Evolutionary conservation across 176 grass and related monocot species (phyloP).

Genomic region (Aegilops sharonensis): DNA sequence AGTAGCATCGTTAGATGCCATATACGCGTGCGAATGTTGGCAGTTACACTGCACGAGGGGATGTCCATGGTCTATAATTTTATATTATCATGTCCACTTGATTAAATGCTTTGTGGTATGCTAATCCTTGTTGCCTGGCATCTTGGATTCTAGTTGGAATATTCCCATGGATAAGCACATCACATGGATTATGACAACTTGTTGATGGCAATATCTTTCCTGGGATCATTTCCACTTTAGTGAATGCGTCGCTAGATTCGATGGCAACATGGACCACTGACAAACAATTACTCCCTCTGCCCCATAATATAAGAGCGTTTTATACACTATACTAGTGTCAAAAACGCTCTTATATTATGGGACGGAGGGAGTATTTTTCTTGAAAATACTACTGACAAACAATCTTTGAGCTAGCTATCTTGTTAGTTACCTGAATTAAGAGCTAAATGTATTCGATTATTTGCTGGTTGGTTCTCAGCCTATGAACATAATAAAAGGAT

Average conservation of each 20-base stretch:
- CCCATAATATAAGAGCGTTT: too few relatives aligned
- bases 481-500: not conserved
- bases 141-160: slow-evolving; percentile 63
- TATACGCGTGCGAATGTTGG: slow-evolving; percentile 32
- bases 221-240: slow-evolving; percentile 8
- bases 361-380: not conserved
- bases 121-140: slow-evolving; percentile 38
- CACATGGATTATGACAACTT: slow-evolving; percentile 41
- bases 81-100: slow-evolving; percentile 46
- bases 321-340: too few relatives aligned
- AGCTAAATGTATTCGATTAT: not conserved
- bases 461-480: slow-evolving; percentile 10
- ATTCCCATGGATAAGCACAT: slow-evolving; percentile 56
- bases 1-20: slow-evolving; percentile 36
- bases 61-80: slow-evolving; percentile 30
- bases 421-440: slow-evolving; percentile 23
- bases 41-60: slow-evolving; percentile 41
- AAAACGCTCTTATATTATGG: too few relatives aligned
- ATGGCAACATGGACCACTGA: slow-evolving; percentile 36
- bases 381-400: not conserved
- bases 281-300: not conserved
- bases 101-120: slow-evolving; percentile 33
- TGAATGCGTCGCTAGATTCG: slow-evolving; percentile 20
- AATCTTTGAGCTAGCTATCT: slow-evolving; percentile 4
- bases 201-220: slow-evolving; percentile 32